Percentiles rank a stretch among this genome's conserved stretches.
phyloP scores from a whole-genome alignment of 306 rosid genomes.

The Pyrus bretschneideri region DNA sequence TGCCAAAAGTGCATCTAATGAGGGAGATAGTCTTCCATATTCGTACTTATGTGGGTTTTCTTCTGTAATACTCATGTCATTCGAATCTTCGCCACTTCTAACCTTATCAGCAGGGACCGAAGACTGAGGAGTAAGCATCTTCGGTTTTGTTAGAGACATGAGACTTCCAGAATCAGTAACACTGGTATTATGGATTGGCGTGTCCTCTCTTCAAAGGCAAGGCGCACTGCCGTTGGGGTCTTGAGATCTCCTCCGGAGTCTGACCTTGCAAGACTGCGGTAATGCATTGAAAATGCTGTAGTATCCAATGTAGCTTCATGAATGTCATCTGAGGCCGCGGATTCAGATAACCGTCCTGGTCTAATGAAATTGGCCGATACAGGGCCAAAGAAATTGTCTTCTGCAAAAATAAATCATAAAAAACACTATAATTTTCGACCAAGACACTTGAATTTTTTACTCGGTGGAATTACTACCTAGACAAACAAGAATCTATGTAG shows the following conservation, averaged over 20 bases:
- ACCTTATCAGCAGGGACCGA: constrained; percentile 16
- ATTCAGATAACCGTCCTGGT: constrained; percentile 60
- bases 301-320: constrained; percentile 85
- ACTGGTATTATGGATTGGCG: constrained; percentile 29
- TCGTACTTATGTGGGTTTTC: constrained; percentile 35
- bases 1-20: constrained; percentile 52
- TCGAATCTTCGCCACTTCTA: constrained; percentile 51
- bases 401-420: constrained; percentile 29
- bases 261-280: constrained; percentile 75
- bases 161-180: constrained; percentile 42
- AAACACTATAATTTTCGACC: neutral
- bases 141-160: constrained; percentile 57
- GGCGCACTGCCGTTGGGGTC: constrained; percentile 53
- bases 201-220: constrained; percentile 38
- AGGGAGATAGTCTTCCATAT: constrained; percentile 53
- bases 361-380: constrained; percentile 73
- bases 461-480: neutral
- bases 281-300: constrained; percentile 86
- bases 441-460: neutral
- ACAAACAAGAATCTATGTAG: neutral
- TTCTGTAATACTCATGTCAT: constrained; percentile 73
- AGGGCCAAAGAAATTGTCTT: constrained; percentile 72
- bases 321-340: constrained; percentile 53
- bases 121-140: constrained; percentile 27
- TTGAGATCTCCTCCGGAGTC: constrained; percentile 62